Evolutionary conservation across 805 yeast genomes (phyloP).

Genomic region (Candida wancherniae): DNA sequence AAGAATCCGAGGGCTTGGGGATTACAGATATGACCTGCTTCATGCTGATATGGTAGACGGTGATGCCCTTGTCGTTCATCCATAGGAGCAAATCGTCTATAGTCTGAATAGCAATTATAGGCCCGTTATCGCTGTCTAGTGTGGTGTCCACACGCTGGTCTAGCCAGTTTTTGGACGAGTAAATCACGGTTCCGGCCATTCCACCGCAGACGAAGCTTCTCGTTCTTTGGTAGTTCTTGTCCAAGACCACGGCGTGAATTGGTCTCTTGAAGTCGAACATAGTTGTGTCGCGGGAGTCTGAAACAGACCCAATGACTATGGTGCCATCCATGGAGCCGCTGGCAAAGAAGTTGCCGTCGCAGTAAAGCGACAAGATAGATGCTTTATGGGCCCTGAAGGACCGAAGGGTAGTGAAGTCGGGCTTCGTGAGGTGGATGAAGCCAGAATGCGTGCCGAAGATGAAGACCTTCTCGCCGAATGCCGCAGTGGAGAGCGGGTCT

Average conservation of each 20-base stretch:
- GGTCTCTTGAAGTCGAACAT: constrained; percentile 87
- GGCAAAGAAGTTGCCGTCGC: constrained; percentile 73
- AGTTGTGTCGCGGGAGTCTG: constrained; percentile 55
- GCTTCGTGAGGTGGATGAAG: constrained; percentile 58
- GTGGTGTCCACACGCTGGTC: constrained; percentile 71
- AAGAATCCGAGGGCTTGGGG: constrained; percentile 51
- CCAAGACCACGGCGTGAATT: constrained; percentile 79
- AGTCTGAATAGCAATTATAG: constrained; percentile 63
- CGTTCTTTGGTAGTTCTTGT: constrained; percentile 57
- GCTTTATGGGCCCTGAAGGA: constrained; percentile 84
- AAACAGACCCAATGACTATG: constrained; percentile 70
- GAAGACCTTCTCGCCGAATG: constrained; percentile 54
- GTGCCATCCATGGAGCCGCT: constrained; percentile 95
- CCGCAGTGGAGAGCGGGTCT: constrained; percentile 75
- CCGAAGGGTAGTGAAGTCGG: constrained; percentile 57
- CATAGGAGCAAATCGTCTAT: constrained; percentile 68
- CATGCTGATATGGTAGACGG: constrained; percentile 55
- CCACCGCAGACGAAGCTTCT: constrained; percentile 83
- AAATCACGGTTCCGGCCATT: constrained; percentile 73
- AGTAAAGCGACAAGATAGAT: constrained; percentile 66
- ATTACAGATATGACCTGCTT: constrained; percentile 47
- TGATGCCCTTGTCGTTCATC: constrained; percentile 80
- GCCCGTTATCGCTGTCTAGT: constrained; percentile 57
- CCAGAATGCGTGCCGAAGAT: constrained; percentile 92
- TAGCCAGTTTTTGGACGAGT: constrained; percentile 80